A percentile compares a stretch with the other conserved stretches of the same genome.
phyloP scores from a whole-genome alignment of 2,329 filamentous ascomycete genomes.

The Xylaria sp. region DNA sequence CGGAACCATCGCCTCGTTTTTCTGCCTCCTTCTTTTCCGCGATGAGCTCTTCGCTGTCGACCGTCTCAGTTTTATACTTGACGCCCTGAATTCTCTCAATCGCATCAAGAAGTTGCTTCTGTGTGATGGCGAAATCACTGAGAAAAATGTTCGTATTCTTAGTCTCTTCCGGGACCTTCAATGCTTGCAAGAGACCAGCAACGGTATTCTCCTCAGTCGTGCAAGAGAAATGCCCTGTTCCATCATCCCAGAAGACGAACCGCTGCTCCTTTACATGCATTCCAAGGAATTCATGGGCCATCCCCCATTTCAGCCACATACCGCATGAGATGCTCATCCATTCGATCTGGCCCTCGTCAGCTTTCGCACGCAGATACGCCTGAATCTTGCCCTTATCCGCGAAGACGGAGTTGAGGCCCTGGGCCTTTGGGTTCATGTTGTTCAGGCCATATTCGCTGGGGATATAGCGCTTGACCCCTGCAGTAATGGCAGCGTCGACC shows the following conservation, averaged over 20 bases:
- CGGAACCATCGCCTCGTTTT: conserved; percentile 42
- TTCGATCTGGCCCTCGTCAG: conserved; percentile 45
- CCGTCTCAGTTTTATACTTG: conserved; percentile 48
- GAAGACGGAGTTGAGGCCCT: conserved; percentile 46
- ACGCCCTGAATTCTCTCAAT: conserved; percentile 62
- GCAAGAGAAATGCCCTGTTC: conserved; percentile 49
- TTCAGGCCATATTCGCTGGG: conserved; percentile 63
- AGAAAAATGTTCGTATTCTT: conserved; percentile 50
- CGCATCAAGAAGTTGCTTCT: conserved; percentile 56
- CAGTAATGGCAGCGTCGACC: conserved; percentile 65
- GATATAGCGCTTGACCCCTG: conserved; percentile 66
- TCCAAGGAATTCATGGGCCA: conserved; percentile 46
- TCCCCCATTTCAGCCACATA: conserved; percentile 49
- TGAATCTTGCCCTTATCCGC: conserved; percentile 48
- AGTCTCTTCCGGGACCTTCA: conserved; percentile 49
- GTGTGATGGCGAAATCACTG: conserved; percentile 51
- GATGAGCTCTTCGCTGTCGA: conserved; percentile 47
- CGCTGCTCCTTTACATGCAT: conserved; percentile 40
- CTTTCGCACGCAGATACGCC: conserved; percentile 44
- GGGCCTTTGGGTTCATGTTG: conserved; percentile 47
- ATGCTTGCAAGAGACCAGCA: conserved; percentile 45
- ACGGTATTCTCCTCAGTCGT: conserved; percentile 53
- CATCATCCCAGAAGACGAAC: conserved; percentile 51
- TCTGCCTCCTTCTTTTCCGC: conserved; percentile 47
- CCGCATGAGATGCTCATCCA: conserved; percentile 49